These are phyloP conservation scores for Suillus tomentosus DNA, from an alignment of 768 basidiomycete species.

Conservation along the genomic window DNA sequence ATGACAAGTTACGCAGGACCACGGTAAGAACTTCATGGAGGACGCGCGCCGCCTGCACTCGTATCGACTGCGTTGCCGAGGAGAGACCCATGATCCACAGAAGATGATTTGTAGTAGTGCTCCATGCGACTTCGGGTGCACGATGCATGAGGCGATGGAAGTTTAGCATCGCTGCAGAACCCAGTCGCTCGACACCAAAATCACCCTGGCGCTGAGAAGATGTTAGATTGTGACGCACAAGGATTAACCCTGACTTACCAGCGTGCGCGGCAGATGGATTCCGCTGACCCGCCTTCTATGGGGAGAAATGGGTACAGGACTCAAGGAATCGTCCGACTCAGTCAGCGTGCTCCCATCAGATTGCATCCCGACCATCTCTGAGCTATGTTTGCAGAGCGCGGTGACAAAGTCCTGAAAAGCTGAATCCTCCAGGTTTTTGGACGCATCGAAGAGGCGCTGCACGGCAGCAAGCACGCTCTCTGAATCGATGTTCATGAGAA, in stretches of 20 bases:
- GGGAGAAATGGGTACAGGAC: slow-evolving; percentile 41
- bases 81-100: slow-evolving; percentile 72
- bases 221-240: slow-evolving; percentile 9
- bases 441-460: slow-evolving; percentile 83
- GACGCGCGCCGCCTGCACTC: slow-evolving; percentile 85
- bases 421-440: slow-evolving; percentile 78
- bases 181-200: slow-evolving; percentile 89
- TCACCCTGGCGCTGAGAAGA: slow-evolving; percentile 72
- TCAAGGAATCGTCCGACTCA: slow-evolving; percentile 33
- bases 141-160: slow-evolving; percentile 87
- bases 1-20: slow-evolving; percentile 70
- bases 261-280: slow-evolving; percentile 76
- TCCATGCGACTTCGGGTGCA: slow-evolving; percentile 82
- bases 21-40: slow-evolving; percentile 81
- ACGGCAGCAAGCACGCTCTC: slow-evolving; percentile 75
- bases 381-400: slow-evolving; percentile 83
- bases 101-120: slow-evolving; percentile 76
- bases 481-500: slow-evolving; percentile 72
- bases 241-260: slow-evolving; percentile 47
- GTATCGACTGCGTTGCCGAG: slow-evolving; percentile 72
- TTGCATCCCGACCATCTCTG: slow-evolving; percentile 93
- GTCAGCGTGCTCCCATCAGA: slow-evolving; percentile 36
- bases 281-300: slow-evolving; percentile 82
- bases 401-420: slow-evolving; percentile 78
- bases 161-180: slow-evolving; percentile 78